phyloP scores from a whole-genome alignment of 176 grass and related monocot genomes.

The Aegilops speltoides region DNA sequence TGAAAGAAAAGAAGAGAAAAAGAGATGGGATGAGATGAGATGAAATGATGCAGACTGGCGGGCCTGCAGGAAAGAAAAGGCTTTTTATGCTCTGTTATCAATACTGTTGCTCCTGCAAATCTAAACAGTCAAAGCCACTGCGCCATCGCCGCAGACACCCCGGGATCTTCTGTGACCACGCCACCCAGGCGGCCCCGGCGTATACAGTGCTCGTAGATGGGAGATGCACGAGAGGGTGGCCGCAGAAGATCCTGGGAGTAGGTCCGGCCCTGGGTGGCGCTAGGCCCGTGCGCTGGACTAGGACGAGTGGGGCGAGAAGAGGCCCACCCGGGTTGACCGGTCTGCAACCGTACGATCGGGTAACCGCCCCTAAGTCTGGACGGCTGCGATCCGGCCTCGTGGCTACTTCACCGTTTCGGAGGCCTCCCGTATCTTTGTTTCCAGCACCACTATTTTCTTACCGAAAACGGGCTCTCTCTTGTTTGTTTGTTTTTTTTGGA shows the following conservation, averaged over 20 bases:
- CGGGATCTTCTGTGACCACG: not conserved
- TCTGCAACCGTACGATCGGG: not conserved
- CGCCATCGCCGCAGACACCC: not conserved
- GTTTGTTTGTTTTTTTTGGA: too few species aligned
- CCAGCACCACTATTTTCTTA: not conserved
- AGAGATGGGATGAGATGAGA: too few species aligned
- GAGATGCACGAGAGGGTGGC: not conserved
- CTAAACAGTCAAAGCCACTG: not conserved
- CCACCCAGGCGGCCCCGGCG: too few species aligned
- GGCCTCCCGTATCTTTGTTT: not conserved
- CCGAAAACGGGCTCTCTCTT: not conserved
- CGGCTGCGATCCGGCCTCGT: not conserved
- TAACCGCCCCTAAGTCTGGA: not conserved
- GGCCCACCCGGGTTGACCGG: not conserved
- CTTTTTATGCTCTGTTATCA: not conserved
- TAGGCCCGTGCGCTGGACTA: not conserved
- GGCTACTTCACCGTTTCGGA: not conserved
- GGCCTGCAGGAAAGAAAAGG: not conserved
- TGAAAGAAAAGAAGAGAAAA: not conserved
- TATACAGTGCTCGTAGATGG: not conserved
- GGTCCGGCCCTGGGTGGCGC: not conserved
- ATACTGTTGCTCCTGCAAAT: conserved; percentile 9
- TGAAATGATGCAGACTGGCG: not conserved
- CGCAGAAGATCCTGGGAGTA: not conserved
- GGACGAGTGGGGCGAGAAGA: not conserved